Evolutionary conservation across 495 filamentous ascomycete genomes (phyloP).

Genomic region (Sordaria brevicollis): DNA sequence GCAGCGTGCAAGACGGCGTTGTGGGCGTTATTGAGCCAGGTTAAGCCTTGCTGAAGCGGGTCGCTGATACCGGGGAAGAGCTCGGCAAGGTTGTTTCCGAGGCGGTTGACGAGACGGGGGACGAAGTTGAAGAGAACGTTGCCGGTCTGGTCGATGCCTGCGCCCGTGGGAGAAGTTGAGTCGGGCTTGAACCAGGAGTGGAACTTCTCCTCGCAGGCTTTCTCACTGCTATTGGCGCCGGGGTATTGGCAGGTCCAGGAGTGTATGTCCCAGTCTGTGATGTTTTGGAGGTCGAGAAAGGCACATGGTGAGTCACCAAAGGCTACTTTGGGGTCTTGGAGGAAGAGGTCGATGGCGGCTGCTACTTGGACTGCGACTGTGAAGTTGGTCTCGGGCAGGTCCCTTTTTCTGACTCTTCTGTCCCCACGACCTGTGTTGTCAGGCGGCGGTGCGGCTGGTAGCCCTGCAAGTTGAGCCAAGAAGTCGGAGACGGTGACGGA

Average conservation of each 20-base stretch:
- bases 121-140: conserved; percentile 5
- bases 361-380: conserved; percentile 12
- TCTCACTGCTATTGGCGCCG: conserved; percentile 8
- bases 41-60: background rate
- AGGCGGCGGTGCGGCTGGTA: background rate
- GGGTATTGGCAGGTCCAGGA: conserved; percentile 14
- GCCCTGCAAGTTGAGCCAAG: conserved; percentile 5
- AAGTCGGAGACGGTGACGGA: conserved; percentile 9
- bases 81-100: background rate
- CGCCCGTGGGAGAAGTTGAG: background rate
- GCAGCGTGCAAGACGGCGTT: conserved; percentile 6
- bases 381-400: conserved; percentile 8
- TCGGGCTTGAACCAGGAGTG: conserved; percentile 7
- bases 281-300: background rate
- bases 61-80: conserved; percentile 8
- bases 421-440: background rate
- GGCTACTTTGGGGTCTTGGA: conserved; percentile 4
- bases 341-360: background rate
- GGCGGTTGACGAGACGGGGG: conserved; percentile 6
- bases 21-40: conserved; percentile 6
- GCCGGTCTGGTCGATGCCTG: background rate
- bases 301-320: conserved; percentile 10
- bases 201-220: conserved; percentile 6
- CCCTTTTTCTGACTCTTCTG: background rate
- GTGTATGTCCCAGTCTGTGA: conserved; percentile 1